A percentile compares a stretch with the other conserved stretches of the same genome.
phyloP scores from a whole-genome alignment of 2,329 filamentous ascomycete genomes.

The Phaeomoniella chlamydospora region DNA sequence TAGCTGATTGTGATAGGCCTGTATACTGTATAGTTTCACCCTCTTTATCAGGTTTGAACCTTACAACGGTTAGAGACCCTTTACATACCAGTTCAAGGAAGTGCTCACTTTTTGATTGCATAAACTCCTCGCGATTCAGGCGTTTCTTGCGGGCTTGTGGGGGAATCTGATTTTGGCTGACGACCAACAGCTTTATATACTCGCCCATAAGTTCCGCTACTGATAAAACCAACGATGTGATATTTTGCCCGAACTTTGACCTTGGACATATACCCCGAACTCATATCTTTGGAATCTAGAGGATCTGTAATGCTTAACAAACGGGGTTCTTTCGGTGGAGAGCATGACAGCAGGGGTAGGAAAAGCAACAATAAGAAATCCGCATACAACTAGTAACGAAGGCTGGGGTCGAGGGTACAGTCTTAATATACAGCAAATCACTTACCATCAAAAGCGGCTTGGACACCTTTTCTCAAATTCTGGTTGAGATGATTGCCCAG shows the following conservation, averaged over 20 bases:
- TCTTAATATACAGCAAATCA: too few species aligned
- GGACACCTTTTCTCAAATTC: conserved; percentile 25
- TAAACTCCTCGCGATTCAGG: conserved; percentile 51
- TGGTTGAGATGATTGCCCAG: conserved; percentile 12
- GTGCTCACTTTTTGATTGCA: conserved; percentile 81
- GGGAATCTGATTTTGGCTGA: conserved; percentile 37
- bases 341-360: too few species aligned
- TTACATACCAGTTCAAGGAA: not conserved
- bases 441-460: conserved; percentile 31
- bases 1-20: conserved; percentile 91
- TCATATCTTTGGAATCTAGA: not conserved
- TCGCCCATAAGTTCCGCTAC: conserved; percentile 90
- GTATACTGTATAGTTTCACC: conserved; percentile 91
- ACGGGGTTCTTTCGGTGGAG: too few species aligned
- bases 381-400: too few species aligned
- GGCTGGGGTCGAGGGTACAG: too few species aligned
- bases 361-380: too few species aligned
- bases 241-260: conserved; percentile 79
- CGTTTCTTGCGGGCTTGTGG: conserved; percentile 6
- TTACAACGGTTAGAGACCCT: conserved; percentile 15
- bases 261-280: conserved; percentile 49
- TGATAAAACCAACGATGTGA: conserved; percentile 95
- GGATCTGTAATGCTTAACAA: too few species aligned
- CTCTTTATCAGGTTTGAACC: conserved; percentile 95
- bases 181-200: conserved; percentile 89